phyloP scores from a whole-genome alignment of 176 grass and related monocot genomes.

The Oryza meridionalis region DNA sequence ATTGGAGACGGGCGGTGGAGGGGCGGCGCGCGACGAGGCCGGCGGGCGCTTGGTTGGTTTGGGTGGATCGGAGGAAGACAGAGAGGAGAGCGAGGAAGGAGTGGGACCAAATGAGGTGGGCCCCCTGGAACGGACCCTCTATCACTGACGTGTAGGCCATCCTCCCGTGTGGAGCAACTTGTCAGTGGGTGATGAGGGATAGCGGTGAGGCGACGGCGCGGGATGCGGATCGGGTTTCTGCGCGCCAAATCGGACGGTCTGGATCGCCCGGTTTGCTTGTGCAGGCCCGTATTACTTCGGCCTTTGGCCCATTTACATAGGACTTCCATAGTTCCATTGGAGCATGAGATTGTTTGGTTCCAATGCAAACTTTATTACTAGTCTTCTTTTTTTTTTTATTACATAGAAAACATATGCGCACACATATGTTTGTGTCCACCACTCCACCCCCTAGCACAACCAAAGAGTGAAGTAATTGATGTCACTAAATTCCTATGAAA shows the following conservation, averaged over 20 bases:
- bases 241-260: slow-evolving; percentile 44
- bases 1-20: slow-evolving; percentile 57
- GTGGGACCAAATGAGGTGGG: slow-evolving; percentile 26
- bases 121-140: not conserved
- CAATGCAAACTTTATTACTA: too few relatives aligned
- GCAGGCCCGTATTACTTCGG: not conserved
- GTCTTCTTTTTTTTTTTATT: too few relatives aligned
- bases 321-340: too few relatives aligned
- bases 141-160: slow-evolving; percentile 27
- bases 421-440: too few relatives aligned
- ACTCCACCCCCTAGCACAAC: too few relatives aligned
- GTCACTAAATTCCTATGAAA: too few relatives aligned
- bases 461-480: too few relatives aligned
- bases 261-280: not conserved
- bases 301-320: not conserved
- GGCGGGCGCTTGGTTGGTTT: slow-evolving; percentile 43
- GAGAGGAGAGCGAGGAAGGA: slow-evolving; percentile 5
- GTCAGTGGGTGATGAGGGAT: slow-evolving; percentile 20
- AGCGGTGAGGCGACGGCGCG: not conserved
- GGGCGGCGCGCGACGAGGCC: slow-evolving; percentile 32
- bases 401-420: too few relatives aligned
- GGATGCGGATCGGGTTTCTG: slow-evolving; percentile 26
- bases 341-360: not conserved
- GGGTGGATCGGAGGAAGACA: slow-evolving; percentile 41
- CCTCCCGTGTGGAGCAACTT: not conserved